phyloP scores from a whole-genome alignment of 495 filamentous ascomycete species.

The Coniosporium apollinis region DNA sequence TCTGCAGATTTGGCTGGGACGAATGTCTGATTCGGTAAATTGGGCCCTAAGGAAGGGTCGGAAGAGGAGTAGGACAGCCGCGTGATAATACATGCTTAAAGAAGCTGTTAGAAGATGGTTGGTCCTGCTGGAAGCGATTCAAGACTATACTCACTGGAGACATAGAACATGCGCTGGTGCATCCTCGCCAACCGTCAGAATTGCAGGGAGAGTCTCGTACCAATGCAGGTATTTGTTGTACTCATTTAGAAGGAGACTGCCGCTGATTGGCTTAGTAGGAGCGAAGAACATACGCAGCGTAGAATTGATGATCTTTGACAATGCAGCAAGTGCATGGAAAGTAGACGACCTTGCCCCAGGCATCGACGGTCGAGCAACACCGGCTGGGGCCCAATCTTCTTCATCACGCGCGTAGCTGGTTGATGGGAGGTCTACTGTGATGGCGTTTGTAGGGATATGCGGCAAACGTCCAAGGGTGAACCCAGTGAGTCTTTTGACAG shows the following conservation, averaged over 20 bases:
- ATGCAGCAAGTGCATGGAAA: conserved; percentile 6
- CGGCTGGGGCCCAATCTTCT: conserved; percentile 5
- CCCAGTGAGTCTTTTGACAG: no score
- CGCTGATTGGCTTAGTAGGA: conserved; percentile 5
- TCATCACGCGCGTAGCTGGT: conserved; percentile 3
- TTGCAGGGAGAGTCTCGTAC: conserved; percentile 2
- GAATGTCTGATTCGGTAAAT: conserved; percentile 12
- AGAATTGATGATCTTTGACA: conserved; percentile 11
- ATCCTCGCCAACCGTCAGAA: conserved; percentile 2
- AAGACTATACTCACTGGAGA: conserved; percentile 11
- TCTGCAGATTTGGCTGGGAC: conserved; percentile 19
- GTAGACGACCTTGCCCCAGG: conserved; percentile 5
- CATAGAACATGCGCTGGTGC: conserved; percentile 9
- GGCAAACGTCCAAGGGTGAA: no score
- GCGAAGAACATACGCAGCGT: conserved; percentile 11
- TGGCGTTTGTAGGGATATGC: conserved; percentile 5
- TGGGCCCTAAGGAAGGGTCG: conserved; percentile 22
- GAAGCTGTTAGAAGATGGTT: no score
- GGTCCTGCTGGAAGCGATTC: no score
- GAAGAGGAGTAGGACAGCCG: conserved; percentile 22
- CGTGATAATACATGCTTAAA: conserved; percentile 24
- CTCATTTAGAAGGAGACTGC: conserved; percentile 5
- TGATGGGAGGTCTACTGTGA: conserved; percentile 9
- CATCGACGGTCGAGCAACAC: neutral
- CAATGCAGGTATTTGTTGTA: conserved; percentile 9